These are phyloP conservation scores for Triticum timopheevii DNA, from an alignment of 176 grass and related monocot species.

Conservation along the genomic window DNA sequence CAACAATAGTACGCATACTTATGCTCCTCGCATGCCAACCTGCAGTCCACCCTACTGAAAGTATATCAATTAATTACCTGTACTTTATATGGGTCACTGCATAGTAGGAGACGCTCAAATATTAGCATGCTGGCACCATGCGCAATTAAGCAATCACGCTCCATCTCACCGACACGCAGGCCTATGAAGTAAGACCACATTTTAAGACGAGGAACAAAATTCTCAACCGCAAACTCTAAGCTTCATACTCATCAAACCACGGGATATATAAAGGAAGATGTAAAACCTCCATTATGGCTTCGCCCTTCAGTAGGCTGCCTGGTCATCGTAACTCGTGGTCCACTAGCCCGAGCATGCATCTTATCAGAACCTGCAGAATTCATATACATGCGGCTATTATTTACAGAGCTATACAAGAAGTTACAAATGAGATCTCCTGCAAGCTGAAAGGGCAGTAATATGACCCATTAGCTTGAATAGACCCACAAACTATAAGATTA, in stretches of 20 bases:
- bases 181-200: conserved; percentile 29
- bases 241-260: not conserved
- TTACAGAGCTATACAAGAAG: conserved; percentile 4
- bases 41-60: not conserved
- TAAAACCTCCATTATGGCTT: conserved; percentile 78
- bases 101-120: conserved; percentile 80
- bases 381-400: conserved; percentile 3
- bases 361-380: conserved; percentile 71
- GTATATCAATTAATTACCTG: conserved; percentile 52
- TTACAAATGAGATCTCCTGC: not conserved
- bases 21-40: not conserved
- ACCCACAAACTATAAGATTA: not conserved
- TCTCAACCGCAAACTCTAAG: not conserved
- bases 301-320: conserved; percentile 85
- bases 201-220: not conserved
- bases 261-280: not conserved
- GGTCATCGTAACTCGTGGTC: conserved; percentile 64
- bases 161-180: conserved; percentile 90
- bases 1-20: not conserved
- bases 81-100: conserved; percentile 92
- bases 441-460: not conserved
- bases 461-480: not conserved
- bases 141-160: conserved; percentile 91
- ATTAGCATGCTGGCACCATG: conserved; percentile 93
- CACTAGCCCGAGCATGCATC: conserved; percentile 91